Percentiles rank a stretch among this genome's conserved stretches.
Conservation (phyloP, 352 stramenopile genomes). For the Pythium vanterpoolii region DNA sequence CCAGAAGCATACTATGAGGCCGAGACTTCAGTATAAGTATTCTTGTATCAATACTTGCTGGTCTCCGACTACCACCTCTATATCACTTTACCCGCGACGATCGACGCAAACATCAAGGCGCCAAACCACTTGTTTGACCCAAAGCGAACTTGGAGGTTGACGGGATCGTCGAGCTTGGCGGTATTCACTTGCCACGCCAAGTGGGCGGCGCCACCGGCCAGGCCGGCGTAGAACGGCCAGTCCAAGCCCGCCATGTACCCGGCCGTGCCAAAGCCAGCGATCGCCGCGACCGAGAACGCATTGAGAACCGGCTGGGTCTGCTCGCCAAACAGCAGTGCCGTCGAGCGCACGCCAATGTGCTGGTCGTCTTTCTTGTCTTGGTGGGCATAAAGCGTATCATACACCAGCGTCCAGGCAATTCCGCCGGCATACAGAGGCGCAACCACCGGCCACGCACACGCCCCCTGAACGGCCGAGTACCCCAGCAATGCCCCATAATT, state of each 20-base stretch:
- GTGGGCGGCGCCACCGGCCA: constrained; percentile 86
- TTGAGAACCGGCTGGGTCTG: constrained; percentile 93
- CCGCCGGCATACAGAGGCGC: constrained; percentile 93
- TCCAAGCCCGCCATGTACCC: constrained; percentile 80
- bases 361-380: constrained; percentile 98
- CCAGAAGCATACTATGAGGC: not conserved
- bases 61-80: constrained; percentile 30
- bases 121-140: constrained; percentile 92
- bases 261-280: constrained; percentile 61
- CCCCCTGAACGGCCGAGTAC: constrained; percentile 86
- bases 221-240: constrained; percentile 89
- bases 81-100: constrained; percentile 72
- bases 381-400: constrained; percentile 99
- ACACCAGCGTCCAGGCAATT: constrained; percentile 98
- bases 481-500: constrained; percentile 98
- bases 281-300: constrained; percentile 66
- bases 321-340: constrained; percentile 94
- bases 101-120: constrained; percentile 77
- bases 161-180: constrained; percentile 91
- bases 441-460: constrained; percentile 83
- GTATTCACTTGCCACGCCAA: constrained; percentile 97
- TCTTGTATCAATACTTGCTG: constrained; percentile 1
- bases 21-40: not conserved
- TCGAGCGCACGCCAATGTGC: constrained; percentile 95
- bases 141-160: constrained; percentile 94